Base-by-base conservation (phyloP, 495 filamentous ascomycete species). In the Neurospora terricola region DNA sequence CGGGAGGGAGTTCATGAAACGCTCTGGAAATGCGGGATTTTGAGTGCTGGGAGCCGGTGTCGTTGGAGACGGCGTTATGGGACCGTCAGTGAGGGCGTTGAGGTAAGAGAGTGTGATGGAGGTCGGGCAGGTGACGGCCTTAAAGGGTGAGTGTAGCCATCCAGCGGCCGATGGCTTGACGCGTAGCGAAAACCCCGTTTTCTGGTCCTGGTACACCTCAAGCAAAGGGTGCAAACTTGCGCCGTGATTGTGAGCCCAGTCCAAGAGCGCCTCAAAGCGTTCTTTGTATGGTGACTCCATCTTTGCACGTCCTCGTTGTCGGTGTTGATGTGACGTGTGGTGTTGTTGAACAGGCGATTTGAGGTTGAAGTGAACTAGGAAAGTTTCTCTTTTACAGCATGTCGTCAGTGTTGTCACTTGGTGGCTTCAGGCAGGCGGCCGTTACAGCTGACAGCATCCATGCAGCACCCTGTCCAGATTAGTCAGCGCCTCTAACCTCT, bases 161-260 rank as follows among this genome's bases (percentile, higher is more conserved):
- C 76, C 38, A 2, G 37, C 39, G 18, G 45, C 71, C 16, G 79
- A 76, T 4, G 75, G 73, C 66, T 78, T 81, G 48, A 84, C 82
- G 66, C 85, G 82, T 11, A 86, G 79, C 4, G 85, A 86, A 37
- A 78, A 82, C 34, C 80, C 80, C 39, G 81, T 85, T 37, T 76
- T 16, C 21, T 81, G 74, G 73, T 86, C 85, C 30, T 81, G 59
- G 74, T 85, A 86, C 21, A 86, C 77, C 70, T 86, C 83, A 36
- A 85, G 73, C 0, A 80, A 74, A 7, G 83, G 81, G 71, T 86
- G 82, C 70, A 86, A 75, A 12, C 72, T 42, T 14, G 81, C 84
- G 5, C 83, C 82, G 8, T 79, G 77, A 8, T 72, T 69, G 45
- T 78, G 74, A 3, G 82, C 81, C 84, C 84, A 86, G 23, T 59